These are phyloP conservation scores for Sphagnum magellanicum DNA, from an alignment of 228 moss, liverwort and hornwort species.

Conservation along the genomic window DNA sequence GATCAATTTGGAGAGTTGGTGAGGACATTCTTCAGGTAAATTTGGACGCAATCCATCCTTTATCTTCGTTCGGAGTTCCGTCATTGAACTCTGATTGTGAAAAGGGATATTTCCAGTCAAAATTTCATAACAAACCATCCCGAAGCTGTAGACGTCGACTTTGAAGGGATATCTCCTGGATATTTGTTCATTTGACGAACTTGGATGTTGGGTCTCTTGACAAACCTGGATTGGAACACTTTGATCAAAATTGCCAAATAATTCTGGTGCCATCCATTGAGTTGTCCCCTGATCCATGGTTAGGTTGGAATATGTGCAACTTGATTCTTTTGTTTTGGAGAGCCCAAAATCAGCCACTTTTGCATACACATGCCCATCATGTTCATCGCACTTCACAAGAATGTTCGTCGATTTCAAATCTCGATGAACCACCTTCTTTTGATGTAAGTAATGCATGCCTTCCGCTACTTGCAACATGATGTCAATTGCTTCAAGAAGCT, in stretches of 20 bases:
- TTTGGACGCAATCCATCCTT: background rate
- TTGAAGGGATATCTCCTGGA: background rate
- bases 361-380: constrained; percentile 6
- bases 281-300: constrained; percentile 8
- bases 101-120: constrained; percentile 5
- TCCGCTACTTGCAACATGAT: constrained; percentile 10
- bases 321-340: constrained; percentile 2
- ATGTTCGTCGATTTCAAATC: constrained; percentile 13
- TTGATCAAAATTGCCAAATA: background rate
- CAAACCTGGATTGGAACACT: too few relatives aligned
- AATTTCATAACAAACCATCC: constrained; percentile 3
- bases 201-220: too few relatives aligned
- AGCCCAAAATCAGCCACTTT: constrained; percentile 23
- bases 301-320: background rate
- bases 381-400: constrained; percentile 4
- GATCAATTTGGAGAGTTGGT: constrained; percentile 2
- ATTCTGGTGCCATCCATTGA: constrained; percentile 1
- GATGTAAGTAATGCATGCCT: constrained; percentile 14
- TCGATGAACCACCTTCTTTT: constrained; percentile 5
- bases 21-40: constrained; percentile 2
- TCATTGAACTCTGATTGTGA: background rate
- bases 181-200: background rate
- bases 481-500: constrained; percentile 3
- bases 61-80: background rate
- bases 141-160: constrained; percentile 9